These are phyloP conservation scores for Cyanidioschyzon merolae DNA, from an alignment of 23 red algal species.

Conservation along the genomic window DNA sequence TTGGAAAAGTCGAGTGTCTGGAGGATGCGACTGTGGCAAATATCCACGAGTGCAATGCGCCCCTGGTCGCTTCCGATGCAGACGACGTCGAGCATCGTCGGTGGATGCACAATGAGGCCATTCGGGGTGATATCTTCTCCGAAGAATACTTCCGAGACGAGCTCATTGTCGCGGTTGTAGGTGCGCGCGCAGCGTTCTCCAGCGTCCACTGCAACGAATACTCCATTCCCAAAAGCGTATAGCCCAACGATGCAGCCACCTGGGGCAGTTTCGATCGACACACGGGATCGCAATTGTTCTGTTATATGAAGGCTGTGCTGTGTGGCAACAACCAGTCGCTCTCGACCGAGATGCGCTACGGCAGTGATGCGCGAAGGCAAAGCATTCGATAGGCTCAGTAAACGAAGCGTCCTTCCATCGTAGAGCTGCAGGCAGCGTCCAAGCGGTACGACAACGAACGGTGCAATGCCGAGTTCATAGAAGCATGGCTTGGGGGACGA, in stretches of 20 bases:
- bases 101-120: constrained; percentile 32
- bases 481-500: constrained; percentile 16
- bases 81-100: constrained; percentile 78
- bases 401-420: constrained; percentile 36
- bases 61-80: constrained; percentile 54
- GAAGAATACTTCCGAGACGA: constrained; percentile 31
- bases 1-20: constrained; percentile 38
- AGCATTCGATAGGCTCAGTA: constrained; percentile 42
- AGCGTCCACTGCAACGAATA: constrained; percentile 3
- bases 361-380: constrained; percentile 30
- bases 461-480: constrained; percentile 36
- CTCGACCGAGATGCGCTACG: background rate
- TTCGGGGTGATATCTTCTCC: constrained; percentile 28
- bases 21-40: constrained; percentile 36
- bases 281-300: background rate
- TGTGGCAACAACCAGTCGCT: background rate
- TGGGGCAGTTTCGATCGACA: background rate
- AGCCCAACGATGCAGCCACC: constrained; percentile 16
- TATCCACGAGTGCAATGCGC: constrained; percentile 44
- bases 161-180: constrained; percentile 23
- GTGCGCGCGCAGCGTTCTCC: constrained; percentile 25
- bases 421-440: constrained; percentile 59
- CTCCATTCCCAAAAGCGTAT: background rate
- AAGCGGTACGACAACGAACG: constrained; percentile 52
- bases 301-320: background rate